These are phyloP conservation scores for Kodamaea leandrae DNA, from an alignment of 805 yeast species.

Conservation along the genomic window DNA sequence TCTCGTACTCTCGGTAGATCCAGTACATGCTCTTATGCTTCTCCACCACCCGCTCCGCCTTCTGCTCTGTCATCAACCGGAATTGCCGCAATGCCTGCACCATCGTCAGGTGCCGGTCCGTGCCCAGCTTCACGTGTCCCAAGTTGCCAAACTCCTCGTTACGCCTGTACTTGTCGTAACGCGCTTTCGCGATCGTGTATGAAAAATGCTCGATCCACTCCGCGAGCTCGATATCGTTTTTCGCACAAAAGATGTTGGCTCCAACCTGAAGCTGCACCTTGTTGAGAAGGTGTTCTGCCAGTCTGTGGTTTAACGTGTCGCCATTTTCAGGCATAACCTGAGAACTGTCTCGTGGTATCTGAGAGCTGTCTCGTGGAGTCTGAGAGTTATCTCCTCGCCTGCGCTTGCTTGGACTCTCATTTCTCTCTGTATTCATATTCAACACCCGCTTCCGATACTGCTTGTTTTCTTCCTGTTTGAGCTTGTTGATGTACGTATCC, in stretches of 20 bases:
- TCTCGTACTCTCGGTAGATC: conserved; percentile 26
- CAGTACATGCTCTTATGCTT: conserved; percentile 34
- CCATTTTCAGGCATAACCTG: conserved; percentile 18
- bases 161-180: conserved; percentile 56
- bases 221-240: conserved; percentile 44
- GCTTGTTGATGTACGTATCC: conserved; percentile 43
- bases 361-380: no score
- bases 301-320: conserved; percentile 15
- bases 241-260: conserved; percentile 50
- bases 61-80: conserved; percentile 53
- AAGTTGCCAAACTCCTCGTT: conserved; percentile 54
- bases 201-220: conserved; percentile 58
- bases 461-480: conserved; percentile 46
- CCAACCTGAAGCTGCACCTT: conserved; percentile 47
- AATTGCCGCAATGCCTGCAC: conserved; percentile 53
- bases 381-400: conserved; percentile 1
- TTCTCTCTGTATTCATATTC: not conserved
- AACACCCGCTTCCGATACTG: conserved; percentile 30
- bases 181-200: conserved; percentile 49
- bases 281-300: conserved; percentile 41
- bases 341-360: no score
- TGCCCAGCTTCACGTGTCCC: conserved; percentile 55
- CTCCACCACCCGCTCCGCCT: conserved; percentile 44
- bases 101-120: conserved; percentile 45
- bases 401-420: conserved; percentile 1